Evolutionary conservation across 805 yeast genomes (phyloP).

Genomic region (Debaryomyces tyrocola): DNA sequence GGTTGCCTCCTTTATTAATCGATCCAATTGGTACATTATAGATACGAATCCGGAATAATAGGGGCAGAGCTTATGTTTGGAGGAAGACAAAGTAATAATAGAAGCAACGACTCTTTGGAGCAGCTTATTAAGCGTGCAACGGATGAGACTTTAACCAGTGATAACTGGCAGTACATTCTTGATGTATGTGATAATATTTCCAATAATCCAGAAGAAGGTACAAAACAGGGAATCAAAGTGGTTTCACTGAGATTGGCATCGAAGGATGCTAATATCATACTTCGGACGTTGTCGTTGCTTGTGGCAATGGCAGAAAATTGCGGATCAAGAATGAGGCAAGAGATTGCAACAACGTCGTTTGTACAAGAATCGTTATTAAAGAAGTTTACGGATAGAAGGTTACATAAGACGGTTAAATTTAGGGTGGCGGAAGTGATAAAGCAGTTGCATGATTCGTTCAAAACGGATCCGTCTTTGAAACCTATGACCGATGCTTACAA

Average conservation of each 20-base stretch:
- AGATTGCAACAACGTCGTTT: constrained; percentile 39
- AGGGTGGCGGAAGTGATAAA: constrained; percentile 65
- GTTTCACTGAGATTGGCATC: constrained; percentile 23
- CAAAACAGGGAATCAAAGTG: constrained; percentile 29
- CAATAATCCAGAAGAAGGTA: constrained; percentile 35
- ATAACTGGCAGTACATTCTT: constrained; percentile 45
- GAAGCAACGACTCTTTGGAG: constrained; percentile 11
- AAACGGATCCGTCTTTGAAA: constrained; percentile 71
- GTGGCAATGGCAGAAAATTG: constrained; percentile 45
- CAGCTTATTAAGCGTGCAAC: constrained; percentile 36
- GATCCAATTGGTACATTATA: too few relatives aligned
- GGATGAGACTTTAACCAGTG: constrained; percentile 40
- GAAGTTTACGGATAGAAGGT: constrained; percentile 51
- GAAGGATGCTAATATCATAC: constrained; percentile 42
- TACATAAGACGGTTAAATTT: constrained; percentile 68
- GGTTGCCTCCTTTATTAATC: too few relatives aligned
- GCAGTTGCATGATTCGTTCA: constrained; percentile 65
- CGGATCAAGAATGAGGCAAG: constrained; percentile 46
- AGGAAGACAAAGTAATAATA: constrained; percentile 1
- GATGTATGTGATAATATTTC: constrained; percentile 43
- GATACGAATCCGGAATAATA: too few relatives aligned
- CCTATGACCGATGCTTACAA: constrained; percentile 64
- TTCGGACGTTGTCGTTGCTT: constrained; percentile 36
- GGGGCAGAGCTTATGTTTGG: constrained; percentile 2
- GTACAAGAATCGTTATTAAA: constrained; percentile 32